Evolutionary conservation across 2,329 filamentous ascomycete species (phyloP).

Genomic region (Ophiostoma montium): DNA sequence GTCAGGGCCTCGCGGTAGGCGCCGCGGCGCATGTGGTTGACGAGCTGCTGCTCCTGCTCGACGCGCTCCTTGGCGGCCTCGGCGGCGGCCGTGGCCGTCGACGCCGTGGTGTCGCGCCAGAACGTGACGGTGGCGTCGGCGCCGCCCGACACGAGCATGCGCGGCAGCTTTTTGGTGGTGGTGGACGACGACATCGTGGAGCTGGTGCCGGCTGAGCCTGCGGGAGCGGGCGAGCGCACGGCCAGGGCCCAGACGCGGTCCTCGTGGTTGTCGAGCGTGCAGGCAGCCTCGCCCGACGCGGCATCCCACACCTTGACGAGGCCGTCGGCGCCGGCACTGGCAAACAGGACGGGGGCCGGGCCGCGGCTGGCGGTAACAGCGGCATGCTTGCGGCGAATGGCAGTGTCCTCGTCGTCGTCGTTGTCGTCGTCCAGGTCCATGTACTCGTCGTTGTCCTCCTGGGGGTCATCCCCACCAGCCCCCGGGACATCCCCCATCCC

Average conservation of each 20-base stretch:
- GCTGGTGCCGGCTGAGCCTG: slow-evolving; percentile 13
- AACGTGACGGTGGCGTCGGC: slow-evolving; percentile 89
- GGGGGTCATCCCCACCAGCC: slow-evolving; percentile 16
- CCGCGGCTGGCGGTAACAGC: not conserved
- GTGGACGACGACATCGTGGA: too few relatives aligned
- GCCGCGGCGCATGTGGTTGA: slow-evolving; percentile 79
- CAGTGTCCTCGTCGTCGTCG: not conserved
- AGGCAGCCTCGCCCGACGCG: slow-evolving; percentile 67
- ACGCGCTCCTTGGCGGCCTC: slow-evolving; percentile 60
- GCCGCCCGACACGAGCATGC: slow-evolving; percentile 76
- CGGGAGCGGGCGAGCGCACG: slow-evolving; percentile 39
- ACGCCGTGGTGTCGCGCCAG: slow-evolving; percentile 81
- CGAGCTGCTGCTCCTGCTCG: slow-evolving; percentile 85
- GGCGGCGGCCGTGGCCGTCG: slow-evolving; percentile 62
- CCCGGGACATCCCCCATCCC: slow-evolving; percentile 35
- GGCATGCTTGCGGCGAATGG: not conserved
- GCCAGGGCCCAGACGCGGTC: slow-evolving; percentile 89
- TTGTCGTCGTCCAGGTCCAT: slow-evolving; percentile 4
- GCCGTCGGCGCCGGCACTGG: slow-evolving; percentile 82
- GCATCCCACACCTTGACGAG: slow-evolving; percentile 95
- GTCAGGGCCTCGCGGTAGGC: slow-evolving; percentile 90
- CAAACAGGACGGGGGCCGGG: slow-evolving; percentile 43
- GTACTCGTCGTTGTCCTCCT: slow-evolving; percentile 26
- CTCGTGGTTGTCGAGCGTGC: slow-evolving; percentile 91
- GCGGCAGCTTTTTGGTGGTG: not conserved